These are phyloP conservation scores for Solanum lycopersicoides DNA, from an alignment of 257 asterid species.

Conservation along the genomic window DNA sequence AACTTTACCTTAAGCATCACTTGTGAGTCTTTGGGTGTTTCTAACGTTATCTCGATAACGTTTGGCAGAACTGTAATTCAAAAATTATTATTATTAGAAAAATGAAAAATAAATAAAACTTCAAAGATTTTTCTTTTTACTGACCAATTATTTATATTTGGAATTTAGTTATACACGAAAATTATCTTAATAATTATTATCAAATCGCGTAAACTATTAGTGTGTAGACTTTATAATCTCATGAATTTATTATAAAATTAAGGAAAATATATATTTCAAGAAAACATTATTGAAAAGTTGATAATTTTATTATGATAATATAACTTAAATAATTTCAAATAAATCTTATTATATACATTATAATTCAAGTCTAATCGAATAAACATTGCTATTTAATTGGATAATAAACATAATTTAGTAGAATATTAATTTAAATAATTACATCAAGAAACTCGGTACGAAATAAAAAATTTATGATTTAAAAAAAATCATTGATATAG, in stretches of 20 bases:
- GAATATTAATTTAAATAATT: not conserved
- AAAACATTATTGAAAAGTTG: not conserved
- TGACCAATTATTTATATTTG: not conserved
- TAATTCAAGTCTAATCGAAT: not conserved
- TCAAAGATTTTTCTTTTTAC: not conserved
- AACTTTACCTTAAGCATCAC: constrained; percentile 62
- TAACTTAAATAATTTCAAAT: not conserved
- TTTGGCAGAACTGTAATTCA: constrained; percentile 45
- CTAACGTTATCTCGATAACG: constrained; percentile 49
- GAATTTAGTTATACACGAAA: not conserved
- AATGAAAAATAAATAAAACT: not conserved
- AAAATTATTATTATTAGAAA: not conserved
- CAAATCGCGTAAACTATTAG: not conserved
- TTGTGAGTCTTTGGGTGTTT: constrained; percentile 56
- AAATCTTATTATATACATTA: not conserved
- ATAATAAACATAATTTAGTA: not conserved
- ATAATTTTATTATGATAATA: not conserved
- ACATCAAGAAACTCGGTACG: not conserved
- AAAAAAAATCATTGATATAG: not conserved
- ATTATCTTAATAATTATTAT: not conserved
- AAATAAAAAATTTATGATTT: not conserved
- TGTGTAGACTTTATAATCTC: not conserved
- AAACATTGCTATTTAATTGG: not conserved
- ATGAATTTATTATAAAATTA: not conserved
- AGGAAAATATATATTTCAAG: not conserved